These are phyloP conservation scores for Penicillium sp. DNA, from an alignment of 2,329 filamentous ascomycete species.

Conservation along the genomic window DNA sequence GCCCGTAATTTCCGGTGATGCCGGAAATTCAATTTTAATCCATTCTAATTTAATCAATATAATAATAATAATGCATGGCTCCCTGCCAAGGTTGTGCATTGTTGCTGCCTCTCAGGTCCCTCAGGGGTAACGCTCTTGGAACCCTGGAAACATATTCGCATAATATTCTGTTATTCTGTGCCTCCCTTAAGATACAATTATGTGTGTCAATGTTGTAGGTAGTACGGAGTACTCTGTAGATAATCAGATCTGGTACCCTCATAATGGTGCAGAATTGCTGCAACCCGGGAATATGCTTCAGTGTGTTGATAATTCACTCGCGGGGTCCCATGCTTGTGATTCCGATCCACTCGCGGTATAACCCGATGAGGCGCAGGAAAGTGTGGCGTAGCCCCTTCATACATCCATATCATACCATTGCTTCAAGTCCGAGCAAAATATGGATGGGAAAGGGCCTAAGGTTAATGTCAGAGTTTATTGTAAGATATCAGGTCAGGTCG, in stretches of 20 bases:
- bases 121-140: neutral
- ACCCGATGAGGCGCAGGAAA: neutral
- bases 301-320: neutral
- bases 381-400: constrained; percentile 7
- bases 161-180: neutral
- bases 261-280: neutral
- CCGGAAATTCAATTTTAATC: constrained; percentile 14
- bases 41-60: neutral
- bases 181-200: neutral
- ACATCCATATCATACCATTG: neutral
- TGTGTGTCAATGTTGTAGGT: neutral
- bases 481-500: neutral
- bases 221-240: too few relatives aligned
- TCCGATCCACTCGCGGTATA: constrained; percentile 5
- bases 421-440: constrained; percentile 31
- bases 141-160: neutral
- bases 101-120: neutral
- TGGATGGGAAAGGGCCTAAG: constrained; percentile 39
- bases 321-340: constrained; percentile 5
- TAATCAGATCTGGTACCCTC: neutral
- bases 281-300: neutral
- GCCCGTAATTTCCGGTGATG: constrained; percentile 20
- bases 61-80: neutral
- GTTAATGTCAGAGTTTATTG: constrained; percentile 16
- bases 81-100: neutral